Conservation (phyloP, 176 grass and related monocot genomes). For the Panicum miliaceum region DNA sequence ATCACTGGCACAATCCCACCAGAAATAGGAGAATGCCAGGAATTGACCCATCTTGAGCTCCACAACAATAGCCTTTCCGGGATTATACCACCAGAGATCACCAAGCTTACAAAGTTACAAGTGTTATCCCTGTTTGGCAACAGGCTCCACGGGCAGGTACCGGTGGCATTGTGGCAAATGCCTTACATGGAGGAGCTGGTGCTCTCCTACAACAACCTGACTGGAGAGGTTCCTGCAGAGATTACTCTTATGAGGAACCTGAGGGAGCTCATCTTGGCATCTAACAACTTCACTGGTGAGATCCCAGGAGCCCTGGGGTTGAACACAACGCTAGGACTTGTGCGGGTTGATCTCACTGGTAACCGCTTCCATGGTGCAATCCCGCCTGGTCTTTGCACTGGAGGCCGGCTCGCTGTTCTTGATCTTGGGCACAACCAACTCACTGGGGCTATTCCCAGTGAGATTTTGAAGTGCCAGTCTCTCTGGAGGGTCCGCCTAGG, state of each 20-base stretch:
- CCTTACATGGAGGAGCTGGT: conserved; percentile 38
- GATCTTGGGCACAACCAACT: conserved; percentile 54
- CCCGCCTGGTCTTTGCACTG: conserved; percentile 44
- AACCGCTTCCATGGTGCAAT: conserved; percentile 55
- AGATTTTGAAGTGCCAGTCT: conserved; percentile 44
- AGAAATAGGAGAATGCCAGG: conserved; percentile 43
- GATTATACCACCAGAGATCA: conserved; percentile 48
- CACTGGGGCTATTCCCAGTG: conserved; percentile 36
- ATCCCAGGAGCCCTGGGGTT: conserved; percentile 52
- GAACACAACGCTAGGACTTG: conserved; percentile 48
- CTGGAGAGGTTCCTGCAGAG: conserved; percentile 49
- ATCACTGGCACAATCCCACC: conserved; percentile 17
- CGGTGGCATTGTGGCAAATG: conserved; percentile 46
- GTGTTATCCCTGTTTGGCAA: conserved; percentile 53
- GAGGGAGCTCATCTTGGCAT: conserved; percentile 45
- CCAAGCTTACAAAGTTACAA: conserved; percentile 26
- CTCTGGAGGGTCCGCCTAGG: conserved; percentile 53
- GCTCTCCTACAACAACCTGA: conserved; percentile 56
- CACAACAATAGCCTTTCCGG: conserved; percentile 58
- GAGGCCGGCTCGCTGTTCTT: conserved; percentile 48
- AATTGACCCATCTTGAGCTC: conserved; percentile 31
- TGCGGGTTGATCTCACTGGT: conserved; percentile 49
- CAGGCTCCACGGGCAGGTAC: conserved; percentile 46
- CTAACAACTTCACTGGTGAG: conserved; percentile 53
- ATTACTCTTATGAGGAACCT: conserved; percentile 50